phyloP scores from a whole-genome alignment of 108 stramenopile species.

The Pelagomonas calceolata region DNA sequence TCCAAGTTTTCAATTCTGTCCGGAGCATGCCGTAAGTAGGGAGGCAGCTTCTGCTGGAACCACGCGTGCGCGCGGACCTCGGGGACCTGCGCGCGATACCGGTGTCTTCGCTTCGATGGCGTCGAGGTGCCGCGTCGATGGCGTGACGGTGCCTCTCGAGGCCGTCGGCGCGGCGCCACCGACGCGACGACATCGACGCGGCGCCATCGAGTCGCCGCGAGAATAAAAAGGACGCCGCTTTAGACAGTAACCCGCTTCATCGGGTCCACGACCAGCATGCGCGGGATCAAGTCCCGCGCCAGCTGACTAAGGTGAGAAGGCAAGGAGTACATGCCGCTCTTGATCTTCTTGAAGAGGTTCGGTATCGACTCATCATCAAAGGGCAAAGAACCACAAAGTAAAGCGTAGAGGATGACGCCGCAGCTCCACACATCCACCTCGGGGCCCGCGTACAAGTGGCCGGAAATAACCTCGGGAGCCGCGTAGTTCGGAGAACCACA shows the following conservation, averaged over 20 bases:
- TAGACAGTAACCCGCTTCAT: conserved; percentile 96
- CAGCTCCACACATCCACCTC: conserved; percentile 99
- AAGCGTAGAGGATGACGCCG: conserved; percentile 97
- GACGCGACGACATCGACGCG: too few relatives aligned
- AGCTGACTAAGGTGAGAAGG: conserved; percentile 86
- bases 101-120: too few relatives aligned
- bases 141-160: too few relatives aligned
- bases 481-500: conserved; percentile 99
- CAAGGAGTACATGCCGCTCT: conserved; percentile 90
- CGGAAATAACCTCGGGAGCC: conserved; percentile 96
- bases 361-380: conserved; percentile 99
- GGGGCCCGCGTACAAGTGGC: conserved; percentile 93
- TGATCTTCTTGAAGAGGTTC: conserved; percentile 98
- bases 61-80: conserved; percentile 94
- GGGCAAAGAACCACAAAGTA: conserved; percentile 91
- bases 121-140: too few relatives aligned
- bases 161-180: too few relatives aligned
- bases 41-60: conserved; percentile 93
- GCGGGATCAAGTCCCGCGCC: conserved; percentile 87
- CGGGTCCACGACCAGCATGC: conserved; percentile 99
- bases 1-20: conserved; percentile 91
- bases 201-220: too few relatives aligned
- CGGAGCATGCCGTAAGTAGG: conserved; percentile 84
- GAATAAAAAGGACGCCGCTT: too few relatives aligned
- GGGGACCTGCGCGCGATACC: too few relatives aligned